Base-by-base conservation (phyloP, 495 filamentous ascomycete species). In the Letharia lupina region DNA sequence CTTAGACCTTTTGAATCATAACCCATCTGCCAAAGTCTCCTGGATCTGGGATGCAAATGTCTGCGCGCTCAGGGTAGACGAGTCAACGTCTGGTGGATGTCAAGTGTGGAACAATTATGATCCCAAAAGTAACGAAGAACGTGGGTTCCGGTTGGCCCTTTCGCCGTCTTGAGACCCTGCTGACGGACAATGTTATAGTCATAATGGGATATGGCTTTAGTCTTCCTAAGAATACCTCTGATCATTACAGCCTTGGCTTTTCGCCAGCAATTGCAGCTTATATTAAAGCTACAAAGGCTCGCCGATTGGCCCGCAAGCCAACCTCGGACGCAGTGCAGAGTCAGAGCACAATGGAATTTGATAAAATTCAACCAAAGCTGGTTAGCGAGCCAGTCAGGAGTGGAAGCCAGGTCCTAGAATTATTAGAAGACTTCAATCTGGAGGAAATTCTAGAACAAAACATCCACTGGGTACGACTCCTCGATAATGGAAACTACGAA, bases 101-200 rank as follows among this genome's bases (percentile, higher is more conserved):
- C 83, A 89, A 70, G 79, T 89, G 28, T 81, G 77, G 35, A 90
- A 90, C 69, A 90, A 90, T 70, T 90, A 90, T 66, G 86, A 83
- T 0, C 81, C 85, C 6, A 86, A 88, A 60, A 79, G 82, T 61
- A 90, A 90, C 65, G 86, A 85, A 69, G 85, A 89, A 70, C 71
- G 84, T 85, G 69, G 52, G 81, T 76, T 59, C 47, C 15, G 23
- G 23, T 28, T 28, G 23, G 16, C n/a, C 16, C 35, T 8, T 31
- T 31, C 15, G 15, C 12, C 6, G 3, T 33, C 7, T 40, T 1
- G 54, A 28, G 4, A 20, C 8, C 23, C 35, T 57, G 28, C 48
- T 69, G 16, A 69, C 37, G 54, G 11, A 65, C 28, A 37, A 10
- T 54, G 12, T 42, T 48, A 9, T 33, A 86, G 84, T 89, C 41